Evolutionary conservation across 2,329 filamentous ascomycete species (phyloP).

Genomic region (Claviceps sp.): DNA sequence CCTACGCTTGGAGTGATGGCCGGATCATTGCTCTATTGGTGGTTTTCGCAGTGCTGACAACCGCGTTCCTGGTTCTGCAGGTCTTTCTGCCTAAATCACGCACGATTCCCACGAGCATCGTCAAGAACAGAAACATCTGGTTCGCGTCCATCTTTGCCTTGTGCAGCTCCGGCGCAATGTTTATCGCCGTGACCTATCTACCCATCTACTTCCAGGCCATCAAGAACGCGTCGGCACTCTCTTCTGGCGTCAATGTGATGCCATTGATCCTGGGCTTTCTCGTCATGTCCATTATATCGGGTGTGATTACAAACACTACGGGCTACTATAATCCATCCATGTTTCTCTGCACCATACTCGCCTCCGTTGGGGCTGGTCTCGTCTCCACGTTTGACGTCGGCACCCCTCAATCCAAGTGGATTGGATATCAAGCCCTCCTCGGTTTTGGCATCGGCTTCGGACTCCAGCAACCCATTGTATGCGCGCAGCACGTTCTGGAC

Average conservation of each 20-base stretch:
- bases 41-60: constrained; percentile 18
- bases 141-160: constrained; percentile 22
- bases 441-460: constrained; percentile 25
- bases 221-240: constrained; percentile 25
- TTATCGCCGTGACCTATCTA: constrained; percentile 23
- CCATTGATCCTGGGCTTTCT: constrained; percentile 23
- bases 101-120: constrained; percentile 20
- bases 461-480: constrained; percentile 22
- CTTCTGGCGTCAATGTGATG: constrained; percentile 27
- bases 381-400: constrained; percentile 26
- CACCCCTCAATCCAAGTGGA: constrained; percentile 24
- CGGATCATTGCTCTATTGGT: constrained; percentile 18
- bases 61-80: constrained; percentile 25
- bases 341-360: constrained; percentile 21
- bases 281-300: constrained; percentile 7
- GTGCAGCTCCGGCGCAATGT: constrained; percentile 23
- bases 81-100: constrained; percentile 19
- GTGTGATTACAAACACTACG: neutral
- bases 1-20: constrained; percentile 16
- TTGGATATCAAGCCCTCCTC: constrained; percentile 30
- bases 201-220: constrained; percentile 35
- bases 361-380: constrained; percentile 25
- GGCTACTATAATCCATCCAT: constrained; percentile 34
- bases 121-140: constrained; percentile 26
- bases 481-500: neutral